These are phyloP conservation scores for Fomitopsis schrenkii DNA, from an alignment of 1,284 basidiomycete species.

Conservation along the genomic window DNA sequence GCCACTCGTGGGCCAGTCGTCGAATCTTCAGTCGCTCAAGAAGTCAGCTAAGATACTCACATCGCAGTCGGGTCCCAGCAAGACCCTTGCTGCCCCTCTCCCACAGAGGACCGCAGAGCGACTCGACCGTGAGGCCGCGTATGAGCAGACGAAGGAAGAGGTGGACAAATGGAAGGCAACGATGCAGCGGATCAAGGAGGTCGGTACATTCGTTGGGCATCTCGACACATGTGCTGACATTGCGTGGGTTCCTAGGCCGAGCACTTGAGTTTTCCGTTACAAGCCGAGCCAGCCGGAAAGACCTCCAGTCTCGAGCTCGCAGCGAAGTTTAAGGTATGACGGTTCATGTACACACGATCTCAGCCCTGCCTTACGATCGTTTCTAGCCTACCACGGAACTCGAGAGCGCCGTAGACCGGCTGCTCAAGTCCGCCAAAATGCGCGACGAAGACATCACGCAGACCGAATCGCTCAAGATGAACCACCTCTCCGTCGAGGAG, in stretches of 20 bases:
- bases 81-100: constrained; percentile 80
- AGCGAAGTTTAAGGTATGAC: constrained; percentile 76
- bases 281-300: constrained; percentile 54
- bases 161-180: constrained; percentile 92
- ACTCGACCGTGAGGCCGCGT: constrained; percentile 90
- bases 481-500: constrained; percentile 81
- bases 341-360: not conserved
- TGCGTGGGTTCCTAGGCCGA: constrained; percentile 57
- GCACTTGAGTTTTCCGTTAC: constrained; percentile 89
- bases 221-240: not conserved
- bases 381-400: constrained; percentile 69
- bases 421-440: constrained; percentile 76
- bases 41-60: constrained; percentile 61
- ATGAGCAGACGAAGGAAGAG: constrained; percentile 89
- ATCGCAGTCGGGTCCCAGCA: constrained; percentile 44
- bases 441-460: constrained; percentile 75
- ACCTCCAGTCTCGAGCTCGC: constrained; percentile 76
- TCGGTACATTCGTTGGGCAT: constrained; percentile 20
- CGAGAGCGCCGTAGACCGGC: constrained; percentile 73
- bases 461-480: constrained; percentile 80
- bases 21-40: constrained; percentile 62
- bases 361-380: not conserved
- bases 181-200: constrained; percentile 86
- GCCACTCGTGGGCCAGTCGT: constrained; percentile 55
- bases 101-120: constrained; percentile 86